phyloP scores from a whole-genome alignment of 768 basidiomycete species.

The Leccinum fibrillosum region DNA sequence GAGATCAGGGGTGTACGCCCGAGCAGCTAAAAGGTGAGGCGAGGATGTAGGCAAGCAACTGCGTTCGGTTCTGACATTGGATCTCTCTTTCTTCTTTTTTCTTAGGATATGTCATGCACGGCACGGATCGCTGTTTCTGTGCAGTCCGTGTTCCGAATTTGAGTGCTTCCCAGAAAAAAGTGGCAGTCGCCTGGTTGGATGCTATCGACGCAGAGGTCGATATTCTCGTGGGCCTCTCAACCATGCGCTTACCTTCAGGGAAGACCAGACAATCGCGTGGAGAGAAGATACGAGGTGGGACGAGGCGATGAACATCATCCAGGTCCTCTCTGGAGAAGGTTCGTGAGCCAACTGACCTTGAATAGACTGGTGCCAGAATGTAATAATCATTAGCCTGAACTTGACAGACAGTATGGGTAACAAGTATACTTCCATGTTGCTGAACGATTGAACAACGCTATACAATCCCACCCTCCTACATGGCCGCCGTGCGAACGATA shows the following conservation, averaged over 20 bases:
- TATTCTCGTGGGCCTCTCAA: conserved; percentile 39
- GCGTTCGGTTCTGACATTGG: too few relatives aligned
- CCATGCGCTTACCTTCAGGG: conserved; percentile 47
- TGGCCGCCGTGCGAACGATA: not conserved
- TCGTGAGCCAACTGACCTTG: not conserved
- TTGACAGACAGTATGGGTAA: conserved; percentile 2
- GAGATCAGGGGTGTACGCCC: too few relatives aligned
- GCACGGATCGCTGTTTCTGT: too few relatives aligned
- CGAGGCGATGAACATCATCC: conserved; percentile 38
- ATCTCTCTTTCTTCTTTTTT: too few relatives aligned
- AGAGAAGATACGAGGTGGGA: conserved; percentile 53
- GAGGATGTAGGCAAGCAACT: too few relatives aligned
- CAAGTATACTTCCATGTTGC: not conserved
- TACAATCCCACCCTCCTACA: not conserved
- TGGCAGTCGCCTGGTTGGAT: conserved; percentile 57
- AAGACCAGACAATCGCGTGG: conserved; percentile 55
- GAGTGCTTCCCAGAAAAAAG: conserved; percentile 10
- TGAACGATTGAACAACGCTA: not conserved
- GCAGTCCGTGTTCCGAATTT: too few relatives aligned
- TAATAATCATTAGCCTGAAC: conserved; percentile 1
- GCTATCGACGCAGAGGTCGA: conserved; percentile 45
- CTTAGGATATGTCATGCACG: too few relatives aligned
- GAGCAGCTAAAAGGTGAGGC: too few relatives aligned
- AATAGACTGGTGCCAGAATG: too few relatives aligned
- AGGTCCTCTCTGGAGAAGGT: conserved; percentile 28